Conservation (phyloP, 331 rosid species). For the Quercus tomentella region DNA sequence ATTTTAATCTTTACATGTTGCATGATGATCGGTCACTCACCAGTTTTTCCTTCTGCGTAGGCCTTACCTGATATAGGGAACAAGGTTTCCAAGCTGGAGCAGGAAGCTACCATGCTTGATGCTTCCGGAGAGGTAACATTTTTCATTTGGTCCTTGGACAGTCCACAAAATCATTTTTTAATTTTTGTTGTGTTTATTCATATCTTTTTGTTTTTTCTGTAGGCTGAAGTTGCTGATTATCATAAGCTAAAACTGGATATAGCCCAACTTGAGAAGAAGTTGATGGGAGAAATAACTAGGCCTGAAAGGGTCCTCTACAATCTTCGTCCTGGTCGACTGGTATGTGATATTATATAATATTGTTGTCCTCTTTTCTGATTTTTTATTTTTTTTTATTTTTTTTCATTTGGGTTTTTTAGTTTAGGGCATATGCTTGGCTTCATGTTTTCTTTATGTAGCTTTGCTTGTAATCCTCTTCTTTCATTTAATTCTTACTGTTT, state of each 20-base stretch:
- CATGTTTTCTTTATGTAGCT: neutral
- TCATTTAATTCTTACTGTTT: neutral
- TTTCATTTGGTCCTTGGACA: neutral
- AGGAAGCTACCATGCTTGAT: slow-evolving; percentile 84
- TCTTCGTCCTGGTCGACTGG: slow-evolving; percentile 98
- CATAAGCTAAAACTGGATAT: slow-evolving; percentile 81
- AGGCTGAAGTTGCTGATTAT: slow-evolving; percentile 91
- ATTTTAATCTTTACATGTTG: slow-evolving; percentile 12
- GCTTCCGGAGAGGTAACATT: slow-evolving; percentile 83
- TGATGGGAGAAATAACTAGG: slow-evolving; percentile 88
- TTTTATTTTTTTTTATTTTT: neutral
- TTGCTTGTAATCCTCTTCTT: neutral
- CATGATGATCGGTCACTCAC: slow-evolving; percentile 10
- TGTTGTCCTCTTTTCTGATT: neutral
- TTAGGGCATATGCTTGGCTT: neutral
- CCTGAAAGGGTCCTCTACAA: slow-evolving; percentile 82
- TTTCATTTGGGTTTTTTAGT: neutral
- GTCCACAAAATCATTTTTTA: slow-evolving; percentile 2
- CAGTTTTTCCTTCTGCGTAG: slow-evolving; percentile 34
- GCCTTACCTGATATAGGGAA: slow-evolving; percentile 90
- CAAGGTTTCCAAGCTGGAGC: slow-evolving; percentile 70
- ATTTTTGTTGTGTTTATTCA: neutral
- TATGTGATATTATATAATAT: slow-evolving; percentile 31
- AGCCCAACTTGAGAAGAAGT: slow-evolving; percentile 83
- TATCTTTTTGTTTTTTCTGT: slow-evolving; percentile 10